Evolutionary conservation across 129 eudicot species (phyloP).

Genomic region (Flaveria linearis): DNA sequence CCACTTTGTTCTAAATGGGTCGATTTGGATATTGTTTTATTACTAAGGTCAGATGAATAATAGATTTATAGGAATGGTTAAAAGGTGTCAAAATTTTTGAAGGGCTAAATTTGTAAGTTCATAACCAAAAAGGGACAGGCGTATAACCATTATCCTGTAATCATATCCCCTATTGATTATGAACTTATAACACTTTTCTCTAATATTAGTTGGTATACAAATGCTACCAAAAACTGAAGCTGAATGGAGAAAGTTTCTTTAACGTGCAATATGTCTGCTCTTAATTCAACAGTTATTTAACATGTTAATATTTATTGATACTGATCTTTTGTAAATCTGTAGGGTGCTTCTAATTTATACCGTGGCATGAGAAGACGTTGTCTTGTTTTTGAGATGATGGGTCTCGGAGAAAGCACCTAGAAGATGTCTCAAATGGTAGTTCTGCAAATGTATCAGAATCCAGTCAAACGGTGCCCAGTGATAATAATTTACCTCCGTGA

Average conservation of each 20-base stretch:
- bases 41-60: background rate
- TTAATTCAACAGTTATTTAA: background rate
- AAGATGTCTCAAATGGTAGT: constrained; percentile 37
- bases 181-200: background rate
- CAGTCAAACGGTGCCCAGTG: constrained; percentile 26
- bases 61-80: background rate
- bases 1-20: background rate
- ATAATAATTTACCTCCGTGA: constrained; percentile 41
- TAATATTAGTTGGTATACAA: background rate
- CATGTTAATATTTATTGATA: background rate
- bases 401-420: constrained; percentile 54
- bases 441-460: constrained; percentile 41
- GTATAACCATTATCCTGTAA: too few species aligned
- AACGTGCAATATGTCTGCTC: background rate
- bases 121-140: too few species aligned
- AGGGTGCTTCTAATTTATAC: constrained; percentile 59
- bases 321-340: constrained; percentile 15
- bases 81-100: too few species aligned
- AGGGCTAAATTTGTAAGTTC: too few species aligned
- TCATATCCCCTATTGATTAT: too few species aligned
- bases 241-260: background rate
- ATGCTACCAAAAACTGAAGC: background rate
- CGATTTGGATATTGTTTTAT: background rate
- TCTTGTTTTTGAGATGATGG: constrained; percentile 76
- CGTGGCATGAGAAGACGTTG: constrained; percentile 86